Evolutionary conservation across 495 filamentous ascomycete species (phyloP).

Genomic region (Saxophila tyrrhenica): DNA sequence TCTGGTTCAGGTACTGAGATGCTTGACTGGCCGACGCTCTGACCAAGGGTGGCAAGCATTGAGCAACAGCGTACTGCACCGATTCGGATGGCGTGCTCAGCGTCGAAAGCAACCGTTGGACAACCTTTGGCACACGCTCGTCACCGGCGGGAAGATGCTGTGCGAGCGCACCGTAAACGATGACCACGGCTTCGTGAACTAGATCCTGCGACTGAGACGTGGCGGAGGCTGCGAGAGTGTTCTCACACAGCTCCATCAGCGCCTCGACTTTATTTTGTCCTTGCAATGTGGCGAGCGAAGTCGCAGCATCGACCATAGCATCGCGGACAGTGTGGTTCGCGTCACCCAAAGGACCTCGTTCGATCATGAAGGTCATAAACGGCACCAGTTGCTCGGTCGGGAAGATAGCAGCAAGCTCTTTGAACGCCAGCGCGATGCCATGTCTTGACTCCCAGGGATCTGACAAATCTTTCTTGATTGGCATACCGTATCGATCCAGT

Average conservation of each 20-base stretch:
- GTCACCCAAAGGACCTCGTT: constrained; percentile 72
- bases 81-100: constrained; percentile 92
- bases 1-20: constrained; percentile 64
- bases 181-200: constrained; percentile 92
- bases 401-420: constrained; percentile 60
- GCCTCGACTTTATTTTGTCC: constrained; percentile 73
- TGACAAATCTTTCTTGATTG: constrained; percentile 63
- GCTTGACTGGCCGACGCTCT: constrained; percentile 65
- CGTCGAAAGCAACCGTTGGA: constrained; percentile 71
- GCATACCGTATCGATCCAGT: constrained; percentile 88
- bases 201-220: constrained; percentile 65
- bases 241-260: constrained; percentile 84
- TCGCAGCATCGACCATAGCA: constrained; percentile 91
- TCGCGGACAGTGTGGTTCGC: constrained; percentile 60
- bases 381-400: constrained; percentile 54
- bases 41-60: constrained; percentile 83
- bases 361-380: constrained; percentile 76
- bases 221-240: constrained; percentile 68
- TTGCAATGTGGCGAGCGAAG: constrained; percentile 62
- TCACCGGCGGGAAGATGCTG: constrained; percentile 77
- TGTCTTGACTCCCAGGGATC: constrained; percentile 88
- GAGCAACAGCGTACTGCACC: constrained; percentile 90
- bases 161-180: constrained; percentile 88
- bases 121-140: constrained; percentile 68
- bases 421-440: constrained; percentile 78